These are phyloP conservation scores for Halophytophthora polymorphica DNA, from an alignment of 352 stramenopile species.

Conservation along the genomic window DNA sequence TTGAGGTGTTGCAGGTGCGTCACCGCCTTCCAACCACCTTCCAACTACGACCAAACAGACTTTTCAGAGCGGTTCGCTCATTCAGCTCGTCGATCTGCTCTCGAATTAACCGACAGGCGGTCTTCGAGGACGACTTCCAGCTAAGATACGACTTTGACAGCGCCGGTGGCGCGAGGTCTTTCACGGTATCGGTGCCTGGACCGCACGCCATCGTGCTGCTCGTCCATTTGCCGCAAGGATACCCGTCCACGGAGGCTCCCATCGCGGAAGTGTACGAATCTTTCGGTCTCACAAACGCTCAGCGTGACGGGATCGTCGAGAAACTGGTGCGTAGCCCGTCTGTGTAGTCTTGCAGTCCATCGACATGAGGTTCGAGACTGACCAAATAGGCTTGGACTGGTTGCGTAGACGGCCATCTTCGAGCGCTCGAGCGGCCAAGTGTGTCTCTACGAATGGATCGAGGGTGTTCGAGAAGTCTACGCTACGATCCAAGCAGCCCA, in stretches of 20 bases:
- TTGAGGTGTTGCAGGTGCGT: conserved; percentile 71
- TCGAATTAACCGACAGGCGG: conserved; percentile 28
- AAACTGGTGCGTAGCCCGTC: conserved; percentile 32
- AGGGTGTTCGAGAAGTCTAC: conserved; percentile 59
- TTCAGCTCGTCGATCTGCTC: too few relatives aligned
- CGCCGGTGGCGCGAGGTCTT: conserved; percentile 28
- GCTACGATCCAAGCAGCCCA: conserved; percentile 16
- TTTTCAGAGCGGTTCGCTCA: too few relatives aligned
- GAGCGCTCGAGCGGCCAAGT: conserved; percentile 53
- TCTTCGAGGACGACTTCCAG: conserved; percentile 54
- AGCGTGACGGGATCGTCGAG: conserved; percentile 49
- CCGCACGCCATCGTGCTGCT: conserved; percentile 52
- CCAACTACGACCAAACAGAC: too few relatives aligned
- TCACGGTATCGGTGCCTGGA: conserved; percentile 44
- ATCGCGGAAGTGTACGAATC: conserved; percentile 63
- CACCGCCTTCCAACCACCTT: neutral
- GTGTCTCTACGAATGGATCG: conserved; percentile 77
- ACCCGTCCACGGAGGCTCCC: conserved; percentile 46
- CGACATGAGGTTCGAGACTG: too few relatives aligned
- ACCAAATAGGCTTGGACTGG: neutral
- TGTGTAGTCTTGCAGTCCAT: neutral
- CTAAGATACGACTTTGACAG: conserved; percentile 39
- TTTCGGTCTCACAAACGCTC: conserved; percentile 52
- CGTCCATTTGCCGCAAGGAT: conserved; percentile 53
- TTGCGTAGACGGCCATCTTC: conserved; percentile 38